phyloP scores from a whole-genome alignment of 495 filamentous ascomycete genomes.

The Hypomontagnella submonticulosa region DNA sequence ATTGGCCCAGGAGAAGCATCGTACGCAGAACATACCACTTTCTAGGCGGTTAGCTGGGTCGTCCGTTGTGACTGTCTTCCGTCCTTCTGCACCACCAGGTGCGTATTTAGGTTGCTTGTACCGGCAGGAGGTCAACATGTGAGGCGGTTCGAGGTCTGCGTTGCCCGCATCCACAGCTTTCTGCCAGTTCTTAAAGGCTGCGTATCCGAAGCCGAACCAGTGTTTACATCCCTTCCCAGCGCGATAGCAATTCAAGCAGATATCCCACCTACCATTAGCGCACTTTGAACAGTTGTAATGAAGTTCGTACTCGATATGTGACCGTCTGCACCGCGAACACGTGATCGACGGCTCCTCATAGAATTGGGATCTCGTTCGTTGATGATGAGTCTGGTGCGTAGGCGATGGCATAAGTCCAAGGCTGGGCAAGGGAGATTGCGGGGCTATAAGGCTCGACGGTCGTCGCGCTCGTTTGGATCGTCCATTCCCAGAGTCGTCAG shows the following conservation, averaged over 20 bases:
- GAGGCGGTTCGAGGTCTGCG: constrained; percentile 62
- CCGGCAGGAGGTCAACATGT: constrained; percentile 73
- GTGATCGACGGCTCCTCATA: constrained; percentile 77
- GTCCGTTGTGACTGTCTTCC: constrained; percentile 67
- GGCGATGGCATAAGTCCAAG: constrained; percentile 45
- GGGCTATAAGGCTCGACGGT: constrained; percentile 35
- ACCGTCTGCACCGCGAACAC: constrained; percentile 73
- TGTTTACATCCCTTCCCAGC: constrained; percentile 75
- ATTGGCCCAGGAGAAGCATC: constrained; percentile 76
- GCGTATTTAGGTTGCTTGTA: constrained; percentile 67
- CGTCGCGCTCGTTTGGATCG: constrained; percentile 37
- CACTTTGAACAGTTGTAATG: constrained; percentile 82
- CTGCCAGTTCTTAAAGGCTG: constrained; percentile 70
- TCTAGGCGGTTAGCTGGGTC: constrained; percentile 74
- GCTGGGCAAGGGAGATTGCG: constrained; percentile 46
- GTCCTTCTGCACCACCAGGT: constrained; percentile 60
- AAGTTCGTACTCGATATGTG: constrained; percentile 80
- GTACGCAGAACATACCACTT: constrained; percentile 83
- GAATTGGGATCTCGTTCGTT: constrained; percentile 53
- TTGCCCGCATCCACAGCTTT: constrained; percentile 40
- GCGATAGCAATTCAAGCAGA: constrained; percentile 84
- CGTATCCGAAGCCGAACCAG: constrained; percentile 80
- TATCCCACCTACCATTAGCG: constrained; percentile 73
- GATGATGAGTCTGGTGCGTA: constrained; percentile 42
- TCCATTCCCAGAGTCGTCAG: constrained; percentile 37